phyloP scores from a whole-genome alignment of 2,329 filamentous ascomycete species.

The Arachnomyces sp. region DNA sequence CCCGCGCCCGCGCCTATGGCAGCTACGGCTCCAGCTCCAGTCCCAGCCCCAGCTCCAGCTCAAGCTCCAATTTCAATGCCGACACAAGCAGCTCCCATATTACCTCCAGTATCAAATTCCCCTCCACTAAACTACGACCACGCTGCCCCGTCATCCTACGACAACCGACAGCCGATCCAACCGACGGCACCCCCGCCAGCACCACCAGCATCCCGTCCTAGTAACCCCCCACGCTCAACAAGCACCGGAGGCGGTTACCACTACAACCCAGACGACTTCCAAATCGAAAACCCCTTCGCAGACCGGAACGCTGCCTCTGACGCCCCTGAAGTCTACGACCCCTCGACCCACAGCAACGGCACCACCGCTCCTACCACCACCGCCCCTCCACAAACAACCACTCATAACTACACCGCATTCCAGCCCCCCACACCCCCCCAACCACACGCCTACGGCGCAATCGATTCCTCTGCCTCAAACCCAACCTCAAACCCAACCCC shows the following conservation, averaged over 20 bases:
- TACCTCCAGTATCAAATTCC: background rate
- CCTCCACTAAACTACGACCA: background rate
- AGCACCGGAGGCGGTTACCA: constrained; percentile 18
- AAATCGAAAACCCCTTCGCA: constrained; percentile 35
- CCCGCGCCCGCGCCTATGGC: constrained; percentile 1
- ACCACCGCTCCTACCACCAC: background rate
- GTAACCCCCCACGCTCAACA: constrained; percentile 2
- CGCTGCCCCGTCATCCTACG: no score
- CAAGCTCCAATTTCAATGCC: background rate
- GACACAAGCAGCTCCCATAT: background rate
- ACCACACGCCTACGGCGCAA: no score
- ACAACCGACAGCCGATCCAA: no score
- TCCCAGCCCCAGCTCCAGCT: constrained; percentile 1
- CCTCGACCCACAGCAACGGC: background rate
- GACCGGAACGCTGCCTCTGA: constrained; percentile 18
- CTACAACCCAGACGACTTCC: constrained; percentile 31
- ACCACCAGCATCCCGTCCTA: constrained; percentile 1
- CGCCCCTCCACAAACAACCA: no score
- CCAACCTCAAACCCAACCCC: no score
- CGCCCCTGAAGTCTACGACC: background rate
- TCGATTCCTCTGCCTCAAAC: no score
- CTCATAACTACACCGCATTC: no score
- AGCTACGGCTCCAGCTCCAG: constrained; percentile 2
- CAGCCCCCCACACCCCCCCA: no score
- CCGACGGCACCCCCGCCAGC: background rate